These are phyloP conservation scores for Hirsutella rhossiliensis DNA, from an alignment of 2,329 filamentous ascomycete genomes.

Conservation along the genomic window DNA sequence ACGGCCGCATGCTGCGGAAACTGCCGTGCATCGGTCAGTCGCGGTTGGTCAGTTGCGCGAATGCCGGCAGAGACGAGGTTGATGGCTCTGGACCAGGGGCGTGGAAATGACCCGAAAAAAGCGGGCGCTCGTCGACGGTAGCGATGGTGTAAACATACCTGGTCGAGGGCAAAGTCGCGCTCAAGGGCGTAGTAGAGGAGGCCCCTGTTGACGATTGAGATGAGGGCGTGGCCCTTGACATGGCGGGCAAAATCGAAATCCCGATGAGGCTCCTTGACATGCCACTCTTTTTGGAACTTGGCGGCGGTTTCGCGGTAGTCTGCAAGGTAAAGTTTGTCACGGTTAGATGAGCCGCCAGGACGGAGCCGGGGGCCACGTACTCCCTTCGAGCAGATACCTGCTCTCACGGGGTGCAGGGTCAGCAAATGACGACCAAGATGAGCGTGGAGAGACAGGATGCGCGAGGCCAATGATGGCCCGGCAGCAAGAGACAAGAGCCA, in stretches of 20 bases:
- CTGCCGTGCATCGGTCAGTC: constrained; percentile 19
- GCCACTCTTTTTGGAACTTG: constrained; percentile 59
- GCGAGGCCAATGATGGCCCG: not conserved
- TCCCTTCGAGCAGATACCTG: constrained; percentile 50
- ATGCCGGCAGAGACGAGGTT: not conserved
- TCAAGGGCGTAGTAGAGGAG: constrained; percentile 49
- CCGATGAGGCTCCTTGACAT: constrained; percentile 48
- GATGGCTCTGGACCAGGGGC: not conserved
- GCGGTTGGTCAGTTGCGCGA: not conserved
- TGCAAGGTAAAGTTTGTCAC: constrained; percentile 18
- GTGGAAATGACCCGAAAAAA: not conserved
- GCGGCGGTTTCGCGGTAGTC: constrained; percentile 57
- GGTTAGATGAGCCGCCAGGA: constrained; percentile 10
- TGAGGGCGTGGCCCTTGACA: constrained; percentile 52
- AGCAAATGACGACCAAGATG: not conserved
- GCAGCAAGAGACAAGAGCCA: not conserved
- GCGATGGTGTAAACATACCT: constrained; percentile 29
- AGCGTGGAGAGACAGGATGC: not conserved
- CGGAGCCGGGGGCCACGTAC: constrained; percentile 31
- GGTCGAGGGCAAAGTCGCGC: constrained; percentile 36
- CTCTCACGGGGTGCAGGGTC: not conserved
- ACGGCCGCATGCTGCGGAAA: constrained; percentile 34
- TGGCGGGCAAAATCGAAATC: constrained; percentile 52
- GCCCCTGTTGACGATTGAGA: constrained; percentile 51
- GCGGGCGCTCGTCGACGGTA: not conserved